phyloP scores from a whole-genome alignment of 2,329 filamentous ascomycete genomes.

The Arthrinium puccinioides region DNA sequence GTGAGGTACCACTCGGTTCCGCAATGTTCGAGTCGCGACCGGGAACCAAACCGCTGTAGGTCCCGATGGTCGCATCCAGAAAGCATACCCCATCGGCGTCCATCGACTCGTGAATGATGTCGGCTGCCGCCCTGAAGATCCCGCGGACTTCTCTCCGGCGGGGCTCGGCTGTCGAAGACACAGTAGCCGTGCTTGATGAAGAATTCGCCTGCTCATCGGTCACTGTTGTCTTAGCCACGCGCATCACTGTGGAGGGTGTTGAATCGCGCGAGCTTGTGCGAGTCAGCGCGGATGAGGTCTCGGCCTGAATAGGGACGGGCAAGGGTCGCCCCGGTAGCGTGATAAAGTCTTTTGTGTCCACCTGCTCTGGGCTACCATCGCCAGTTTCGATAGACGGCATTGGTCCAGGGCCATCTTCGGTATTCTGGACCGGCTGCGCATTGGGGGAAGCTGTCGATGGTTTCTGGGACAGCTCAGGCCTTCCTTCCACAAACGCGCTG shows the following conservation, averaged over 20 bases:
- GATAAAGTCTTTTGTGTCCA: background rate
- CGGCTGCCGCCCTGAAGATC: constrained; percentile 33
- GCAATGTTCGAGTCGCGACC: constrained; percentile 4
- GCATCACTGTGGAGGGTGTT: background rate
- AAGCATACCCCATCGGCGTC: constrained; percentile 31
- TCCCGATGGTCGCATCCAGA: constrained; percentile 18
- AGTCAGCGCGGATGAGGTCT: background rate
- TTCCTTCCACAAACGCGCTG: constrained; percentile 12
- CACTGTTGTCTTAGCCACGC: background rate
- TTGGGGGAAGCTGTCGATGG: constrained; percentile 9
- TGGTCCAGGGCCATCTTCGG: too few relatives aligned
- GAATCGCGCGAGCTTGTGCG: background rate
- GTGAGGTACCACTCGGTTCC: too few relatives aligned
- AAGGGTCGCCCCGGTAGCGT: background rate
- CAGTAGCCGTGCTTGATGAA: background rate
- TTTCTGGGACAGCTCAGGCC: too few relatives aligned
- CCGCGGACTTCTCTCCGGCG: constrained; percentile 1
- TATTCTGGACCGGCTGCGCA: too few relatives aligned
- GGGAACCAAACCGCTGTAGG: constrained; percentile 6
- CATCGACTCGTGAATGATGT: constrained; percentile 32
- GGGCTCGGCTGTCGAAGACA: background rate
- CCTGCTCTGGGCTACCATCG: background rate
- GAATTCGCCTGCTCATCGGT: background rate
- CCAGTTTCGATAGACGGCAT: too few relatives aligned
- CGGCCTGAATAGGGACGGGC: background rate